Evolutionary conservation across 208 protist species (phyloP), one percentile per base, ranked within the genome.

Genomic region (Leishmania gerbilli): DNA sequence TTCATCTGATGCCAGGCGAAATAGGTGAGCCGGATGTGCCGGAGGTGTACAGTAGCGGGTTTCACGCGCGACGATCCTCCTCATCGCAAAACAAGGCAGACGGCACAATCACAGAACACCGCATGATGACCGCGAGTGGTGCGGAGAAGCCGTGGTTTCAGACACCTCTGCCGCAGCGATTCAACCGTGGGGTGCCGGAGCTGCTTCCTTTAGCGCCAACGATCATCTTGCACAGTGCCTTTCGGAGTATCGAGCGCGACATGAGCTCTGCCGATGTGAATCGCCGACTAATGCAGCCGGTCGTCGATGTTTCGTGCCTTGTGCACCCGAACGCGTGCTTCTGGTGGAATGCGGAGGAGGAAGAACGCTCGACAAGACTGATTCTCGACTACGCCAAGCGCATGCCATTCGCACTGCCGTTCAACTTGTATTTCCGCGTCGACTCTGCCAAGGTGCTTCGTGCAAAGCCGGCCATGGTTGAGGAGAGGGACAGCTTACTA

Each of bases 301-400:
- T 97, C 27, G 75, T 98, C 49, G 93, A 98, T 64, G 77, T 97
- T 31, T 89, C 93, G 40, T 92, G 90, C 69, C 87, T 94, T 62
- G 79, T 96, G 40, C 93, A 98, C 84, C 93, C 93, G 2, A 62
- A 88, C 27, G 91, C 92, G 40, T 98, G 95, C 80, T 98, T 97
- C 82, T 96, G 89, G 91, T 95, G 89, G 93, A 90, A 77, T 74
- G 81, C 79, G 24, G 91, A 90, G 81, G 90, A 94, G 80, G 94
- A 97, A 68, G 86, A 90, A 45, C 84, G 84, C n/a, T 96, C 90
- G 34, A 79, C 96, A 9, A 64, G 75, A 65, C 92, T 95, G 45
- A 91, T 98, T 31, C 77, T 96, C 19, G 92, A 96, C 74, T 97
- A 96, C 77, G 92, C 95, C 17, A 94, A 95, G 68, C 92, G 94